A percentile compares a stretch with the other conserved stretches of the same genome.
phyloP scores from a whole-genome alignment of 768 basidiomycete genomes.

The Cantharellus anzutake region DNA sequence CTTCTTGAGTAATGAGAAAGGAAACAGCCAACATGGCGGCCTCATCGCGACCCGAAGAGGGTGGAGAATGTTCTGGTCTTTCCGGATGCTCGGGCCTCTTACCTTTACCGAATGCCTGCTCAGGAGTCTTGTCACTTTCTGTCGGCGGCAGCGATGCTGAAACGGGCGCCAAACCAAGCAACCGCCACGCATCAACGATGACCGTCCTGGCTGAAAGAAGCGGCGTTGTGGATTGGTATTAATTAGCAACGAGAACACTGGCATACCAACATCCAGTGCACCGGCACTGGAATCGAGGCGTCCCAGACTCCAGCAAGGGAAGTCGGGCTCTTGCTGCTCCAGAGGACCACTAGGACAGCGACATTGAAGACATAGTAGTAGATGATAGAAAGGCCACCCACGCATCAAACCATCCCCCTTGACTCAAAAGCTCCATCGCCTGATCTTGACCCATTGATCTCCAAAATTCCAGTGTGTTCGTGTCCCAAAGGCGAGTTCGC shows the following conservation, averaged over 20 bases:
- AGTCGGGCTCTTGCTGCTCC: slow-evolving; percentile 3
- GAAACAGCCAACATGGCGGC: no score
- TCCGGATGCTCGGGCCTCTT: no score
- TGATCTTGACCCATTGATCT: slow-evolving; percentile 61
- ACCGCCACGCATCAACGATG: no score
- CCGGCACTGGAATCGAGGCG: not conserved
- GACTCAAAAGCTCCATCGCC: slow-evolving; percentile 49
- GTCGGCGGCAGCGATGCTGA: no score
- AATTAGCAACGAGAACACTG: not conserved
- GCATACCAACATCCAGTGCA: not conserved
- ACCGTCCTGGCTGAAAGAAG: no score
- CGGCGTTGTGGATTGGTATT: no score
- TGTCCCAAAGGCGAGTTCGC: slow-evolving; percentile 74
- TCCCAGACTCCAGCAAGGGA: slow-evolving; percentile 3
- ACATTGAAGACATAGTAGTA: not conserved
- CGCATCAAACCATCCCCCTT: slow-evolving; percentile 63
- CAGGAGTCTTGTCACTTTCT: no score
- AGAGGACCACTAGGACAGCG: not conserved
- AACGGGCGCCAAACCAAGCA: no score
- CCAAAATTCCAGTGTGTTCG: slow-evolving; percentile 65
- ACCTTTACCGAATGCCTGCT: no score
- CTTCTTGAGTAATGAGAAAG: no score
- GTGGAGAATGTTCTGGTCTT: no score
- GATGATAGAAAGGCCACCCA: slow-evolving; percentile 16
- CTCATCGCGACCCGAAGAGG: no score